phyloP scores from a whole-genome alignment of 2,329 filamentous ascomycete genomes.

The Helminthosporium solani region DNA sequence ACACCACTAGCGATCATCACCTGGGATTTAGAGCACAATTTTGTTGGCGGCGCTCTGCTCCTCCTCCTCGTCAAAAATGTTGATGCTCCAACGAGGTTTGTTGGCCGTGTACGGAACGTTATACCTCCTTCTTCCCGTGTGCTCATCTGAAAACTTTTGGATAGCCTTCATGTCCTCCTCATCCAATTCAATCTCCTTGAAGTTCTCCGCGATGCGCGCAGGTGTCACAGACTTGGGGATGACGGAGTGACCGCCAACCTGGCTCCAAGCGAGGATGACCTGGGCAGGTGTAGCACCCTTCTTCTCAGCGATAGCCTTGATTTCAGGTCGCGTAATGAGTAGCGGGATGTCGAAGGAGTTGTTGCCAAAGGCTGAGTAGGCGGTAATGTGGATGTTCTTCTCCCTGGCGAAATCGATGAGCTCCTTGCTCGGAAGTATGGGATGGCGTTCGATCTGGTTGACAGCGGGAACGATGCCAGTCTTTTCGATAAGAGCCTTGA shows the following conservation, averaged over 20 bases:
- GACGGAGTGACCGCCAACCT: constrained; percentile 56
- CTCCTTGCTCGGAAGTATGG: constrained; percentile 30
- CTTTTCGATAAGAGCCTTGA: constrained; percentile 58
- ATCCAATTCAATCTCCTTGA: constrained; percentile 29
- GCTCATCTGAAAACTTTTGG: constrained; percentile 54
- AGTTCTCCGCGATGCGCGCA: constrained; percentile 30
- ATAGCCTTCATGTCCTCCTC: constrained; percentile 26
- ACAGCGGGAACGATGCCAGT: constrained; percentile 32
- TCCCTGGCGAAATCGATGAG: constrained; percentile 32
- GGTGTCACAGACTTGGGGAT: constrained; percentile 34
- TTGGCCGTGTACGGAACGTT: constrained; percentile 47
- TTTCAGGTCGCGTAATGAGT: constrained; percentile 69
- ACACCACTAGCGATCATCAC: background rate
- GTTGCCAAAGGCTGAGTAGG: constrained; percentile 47
- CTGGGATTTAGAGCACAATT: constrained; percentile 11
- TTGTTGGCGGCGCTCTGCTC: constrained; percentile 25
- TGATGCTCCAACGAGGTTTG: constrained; percentile 33
- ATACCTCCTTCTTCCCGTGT: constrained; percentile 26
- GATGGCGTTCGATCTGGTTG: constrained; percentile 36
- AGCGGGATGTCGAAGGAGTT: constrained; percentile 51
- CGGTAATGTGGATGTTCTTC: constrained; percentile 36
- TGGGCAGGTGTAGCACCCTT: constrained; percentile 70
- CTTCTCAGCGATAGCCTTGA: constrained; percentile 65
- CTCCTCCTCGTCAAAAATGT: constrained; percentile 36
- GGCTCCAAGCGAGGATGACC: constrained; percentile 82